Evolutionary conservation across 1,139 yeast genomes (phyloP), one percentile per base, ranked within the genome.

Genomic region (Maudiozyma humilis): DNA sequence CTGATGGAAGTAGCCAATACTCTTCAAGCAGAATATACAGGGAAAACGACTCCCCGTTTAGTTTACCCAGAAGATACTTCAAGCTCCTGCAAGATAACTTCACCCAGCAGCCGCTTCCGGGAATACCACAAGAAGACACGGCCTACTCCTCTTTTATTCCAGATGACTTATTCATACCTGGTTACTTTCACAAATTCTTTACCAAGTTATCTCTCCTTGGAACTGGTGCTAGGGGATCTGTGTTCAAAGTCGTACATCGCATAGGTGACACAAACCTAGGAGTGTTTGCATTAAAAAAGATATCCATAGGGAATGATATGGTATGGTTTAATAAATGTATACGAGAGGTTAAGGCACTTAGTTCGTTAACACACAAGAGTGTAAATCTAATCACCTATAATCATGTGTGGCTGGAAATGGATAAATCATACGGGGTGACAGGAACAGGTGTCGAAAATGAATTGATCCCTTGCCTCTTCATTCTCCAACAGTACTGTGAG

Each of bases 381-480:
- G 70, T 77, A 19, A 85, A 87, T 59, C 70, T 87, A 52, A 86
- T 87, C 18, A 76, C 84, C 23, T 88, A 88, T 59, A 87, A 87
- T 58, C 96, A 88, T 64, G 95, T 87, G 29, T 88, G 96, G 96
- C 64, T 88, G 33, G 96, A 88, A 57, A 69, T 79, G 58, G 86
- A 86, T 23, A 72, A 46, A 18, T 53, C 62, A 1, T 51, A 57
- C 35, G 64, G 63, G 2, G 45, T 54, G 7, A 56, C 56, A 1
- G 41, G 51, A 18, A 46, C 51, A 0, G 45, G 49, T 3, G 43
- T 38, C 12, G 35, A 42, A 1, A 38, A 44, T 1, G 54, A 52
- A 18, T 42, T 50, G 32, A 79, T 86, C 1, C 96, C 96, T 0
- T 86, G 89, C 59, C 87, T 88, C 7, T 88, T 78, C 54, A 82